Base-by-base conservation (phyloP, 2,329 filamentous ascomycete species). In the Aspergillus floridensis region DNA sequence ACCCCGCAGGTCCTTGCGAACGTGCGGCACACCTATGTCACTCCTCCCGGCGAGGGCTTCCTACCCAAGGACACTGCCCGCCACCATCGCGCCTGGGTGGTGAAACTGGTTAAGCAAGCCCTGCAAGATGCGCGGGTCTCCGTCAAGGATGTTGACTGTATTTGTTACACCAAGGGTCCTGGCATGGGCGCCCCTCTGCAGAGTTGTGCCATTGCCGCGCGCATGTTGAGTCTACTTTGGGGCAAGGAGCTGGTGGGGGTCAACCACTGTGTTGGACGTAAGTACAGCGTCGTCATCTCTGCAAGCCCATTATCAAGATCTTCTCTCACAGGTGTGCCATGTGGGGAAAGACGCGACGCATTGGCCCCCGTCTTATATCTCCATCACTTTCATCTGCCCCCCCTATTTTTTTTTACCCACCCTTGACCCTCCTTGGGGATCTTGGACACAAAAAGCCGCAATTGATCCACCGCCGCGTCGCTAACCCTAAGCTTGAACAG, bases 131-230 rank as follows among this genome's bases (percentile, higher is more conserved):
- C 93, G 0, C 79, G 79, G 21, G 73, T 91, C 3, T 69, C 76
- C 0, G 76, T 87, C 14, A 70, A 79, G 12, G 88, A 96, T 72
- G 84, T 99, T 49, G 88, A 93, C 76, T 96, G 92, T 77, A 89
- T 99, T 68, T 97, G 93, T 83, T 99, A 93, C 79, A 99, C 95
- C 2, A 89, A 90, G 72, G 95, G 95, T 0, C 95, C 95, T 0
- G 95, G 95, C 0, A 99, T 99, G 95, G 95, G 95, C 59, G 93
- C 92, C 44, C 95, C 95, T 7, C 82, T 99, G 29, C 90, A 93
- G 63, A 88, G 88, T 62, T 92, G 96, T 14, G 93, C 93, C 32
- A 81, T 98, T 38, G 93, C 88, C 1, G 95, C 93, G 21, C 85
- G 95, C 61, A 91, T 90, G 63, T 80, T 98, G 32, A 83, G 86